These are phyloP conservation scores for Wallemia hederae DNA, from an alignment of 1,284 basidiomycete species.

Conservation along the genomic window DNA sequence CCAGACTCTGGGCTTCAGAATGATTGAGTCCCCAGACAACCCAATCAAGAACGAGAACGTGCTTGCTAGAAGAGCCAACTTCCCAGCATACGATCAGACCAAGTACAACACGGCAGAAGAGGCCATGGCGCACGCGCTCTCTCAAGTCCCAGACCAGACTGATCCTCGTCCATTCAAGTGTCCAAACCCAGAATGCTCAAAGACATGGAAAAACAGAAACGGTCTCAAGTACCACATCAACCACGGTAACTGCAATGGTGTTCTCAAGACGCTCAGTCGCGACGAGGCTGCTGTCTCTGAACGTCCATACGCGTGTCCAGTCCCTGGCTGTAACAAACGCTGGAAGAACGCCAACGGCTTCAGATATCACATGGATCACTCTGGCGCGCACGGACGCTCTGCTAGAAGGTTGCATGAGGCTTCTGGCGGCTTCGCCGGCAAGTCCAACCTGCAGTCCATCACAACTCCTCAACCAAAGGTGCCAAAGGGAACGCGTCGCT, in stretches of 20 bases:
- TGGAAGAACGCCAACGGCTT: conserved; percentile 1
- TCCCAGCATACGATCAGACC: background rate
- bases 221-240: conserved; percentile 1
- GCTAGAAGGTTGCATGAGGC: background rate
- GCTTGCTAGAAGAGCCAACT: background rate
- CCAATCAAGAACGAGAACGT: background rate
- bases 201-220: conserved; percentile 1
- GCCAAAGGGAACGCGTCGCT: background rate
- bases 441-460: background rate
- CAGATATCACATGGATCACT: conserved; percentile 1
- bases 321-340: conserved; percentile 1
- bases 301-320: background rate
- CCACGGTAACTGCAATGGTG: conserved; percentile 1
- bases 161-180: conserved; percentile 1
- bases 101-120: background rate
- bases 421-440: background rate
- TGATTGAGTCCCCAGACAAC: background rate
- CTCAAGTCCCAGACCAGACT: background rate
- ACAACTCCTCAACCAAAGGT: background rate
- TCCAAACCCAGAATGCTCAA: conserved; percentile 1
- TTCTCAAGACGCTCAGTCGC: background rate
- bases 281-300: background rate
- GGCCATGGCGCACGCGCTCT: background rate
- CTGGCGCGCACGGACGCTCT: background rate
- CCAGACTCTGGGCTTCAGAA: background rate